Base-by-base conservation (phyloP, 1,139 yeast genomes). In the Saccharomyces hybrid region DNA sequence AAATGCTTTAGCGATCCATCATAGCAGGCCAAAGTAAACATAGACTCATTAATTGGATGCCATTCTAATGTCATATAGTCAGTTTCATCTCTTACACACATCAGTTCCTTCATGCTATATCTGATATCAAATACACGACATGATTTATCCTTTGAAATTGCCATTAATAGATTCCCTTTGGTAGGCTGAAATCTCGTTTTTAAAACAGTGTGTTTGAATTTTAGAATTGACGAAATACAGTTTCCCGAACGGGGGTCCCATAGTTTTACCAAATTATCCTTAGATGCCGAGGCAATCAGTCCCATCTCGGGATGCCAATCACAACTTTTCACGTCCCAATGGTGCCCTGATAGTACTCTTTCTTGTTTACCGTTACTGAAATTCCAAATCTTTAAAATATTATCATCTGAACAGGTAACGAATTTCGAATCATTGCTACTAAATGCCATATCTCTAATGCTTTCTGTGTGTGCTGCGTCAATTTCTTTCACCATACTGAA, bases 251-350 rank as follows among this genome's bases (percentile, higher is more conserved):
- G 78, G 4, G 99, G 99, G 69, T 93, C 99, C 99, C 99, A 93
- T 42, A 93, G 76, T 71, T 91, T 91, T 51, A 93, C 83, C 63
- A 90, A 75, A 70, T 95, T 95, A 72, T 93, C 99, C 68, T 95
- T 93, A 0, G 98, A 91, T 0, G 98, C 95, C 62, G 87, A 80
- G 0, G 87, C 95, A 54, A 88, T 79, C 44, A 95, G 77, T 0
- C 98, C 97, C 69, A 89, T 73, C 16, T 80, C 77, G 6, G 95
- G 88, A 71, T 93, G 99, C 99, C 99, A 93, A 70, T 93, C 98
- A 53, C 96, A 90, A 57, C 93, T 83, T 69, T 93, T 93, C 32
- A 93, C 97, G 72, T 93, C 99, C 99, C 99, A 93, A 67, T 95
- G 96, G 72, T 93, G 99, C 0, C 98, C 99, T 28, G 83, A 79